Evolutionary conservation across 805 yeast species (phyloP).

Genomic region (Kazachstania psychrophila): DNA sequence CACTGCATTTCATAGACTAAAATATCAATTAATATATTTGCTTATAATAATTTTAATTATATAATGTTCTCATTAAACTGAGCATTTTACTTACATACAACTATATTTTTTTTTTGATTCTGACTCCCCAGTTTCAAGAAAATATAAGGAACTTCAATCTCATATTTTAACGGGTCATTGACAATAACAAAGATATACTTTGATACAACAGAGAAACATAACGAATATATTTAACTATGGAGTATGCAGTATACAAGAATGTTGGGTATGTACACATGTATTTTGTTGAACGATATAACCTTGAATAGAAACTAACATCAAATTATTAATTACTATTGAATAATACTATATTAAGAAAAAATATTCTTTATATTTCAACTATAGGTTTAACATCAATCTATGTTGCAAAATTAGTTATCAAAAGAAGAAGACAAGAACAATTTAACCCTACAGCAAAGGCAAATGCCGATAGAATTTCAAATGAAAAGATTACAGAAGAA

Average conservation of each 20-base stretch:
- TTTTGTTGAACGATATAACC: too few relatives aligned
- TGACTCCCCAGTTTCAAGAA: too few relatives aligned
- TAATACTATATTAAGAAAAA: conserved; percentile 15
- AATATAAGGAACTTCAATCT: too few relatives aligned
- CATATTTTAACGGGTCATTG: neutral
- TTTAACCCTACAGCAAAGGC: conserved; percentile 29
- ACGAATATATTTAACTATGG: conserved; percentile 3
- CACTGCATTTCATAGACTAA: neutral
- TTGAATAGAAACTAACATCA: too few relatives aligned
- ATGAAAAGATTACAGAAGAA: conserved; percentile 3
- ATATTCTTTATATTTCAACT: conserved; percentile 18
- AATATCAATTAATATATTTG: too few relatives aligned
- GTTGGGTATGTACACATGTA: conserved; percentile 30
- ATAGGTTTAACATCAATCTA: conserved; percentile 23
- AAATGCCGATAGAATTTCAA: conserved; percentile 3
- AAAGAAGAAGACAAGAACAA: conserved; percentile 29
- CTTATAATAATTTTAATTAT: too few relatives aligned
- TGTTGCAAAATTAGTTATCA: conserved; percentile 25
- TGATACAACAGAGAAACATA: neutral
- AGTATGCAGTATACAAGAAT: conserved; percentile 11
- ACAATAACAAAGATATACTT: neutral
- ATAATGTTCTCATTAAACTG: too few relatives aligned
- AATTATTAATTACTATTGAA: neutral
- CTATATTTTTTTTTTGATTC: too few relatives aligned
- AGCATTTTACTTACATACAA: too few relatives aligned